Evolutionary conservation across 345 rosid species (phyloP).

Genomic region (Euphorbia pulcherrima): DNA sequence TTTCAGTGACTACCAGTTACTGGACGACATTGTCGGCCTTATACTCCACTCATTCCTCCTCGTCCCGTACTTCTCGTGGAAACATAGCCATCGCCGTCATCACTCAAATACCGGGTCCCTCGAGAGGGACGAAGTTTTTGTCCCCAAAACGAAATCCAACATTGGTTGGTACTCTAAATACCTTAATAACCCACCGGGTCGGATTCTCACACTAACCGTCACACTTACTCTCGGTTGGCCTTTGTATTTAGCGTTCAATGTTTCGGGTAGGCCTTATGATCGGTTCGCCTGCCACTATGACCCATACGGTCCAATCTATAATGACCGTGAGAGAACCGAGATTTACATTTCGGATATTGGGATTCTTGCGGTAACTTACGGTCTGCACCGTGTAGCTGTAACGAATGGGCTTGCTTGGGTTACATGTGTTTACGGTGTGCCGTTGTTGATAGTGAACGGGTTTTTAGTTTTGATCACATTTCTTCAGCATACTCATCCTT

Average conservation of each 20-base stretch:
- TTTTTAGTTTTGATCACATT: slow-evolving; percentile 30
- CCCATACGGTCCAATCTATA: slow-evolving; percentile 27
- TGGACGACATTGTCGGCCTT: slow-evolving; percentile 29
- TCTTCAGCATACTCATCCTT: slow-evolving; percentile 32
- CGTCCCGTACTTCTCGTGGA: slow-evolving; percentile 39
- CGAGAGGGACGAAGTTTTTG: slow-evolving; percentile 30
- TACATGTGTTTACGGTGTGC: slow-evolving; percentile 24
- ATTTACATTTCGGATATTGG: slow-evolving; percentile 27
- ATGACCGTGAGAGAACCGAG: slow-evolving; percentile 19
- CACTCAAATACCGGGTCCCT: slow-evolving; percentile 35
- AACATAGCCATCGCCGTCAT: slow-evolving; percentile 34
- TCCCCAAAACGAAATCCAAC: slow-evolving; percentile 24
- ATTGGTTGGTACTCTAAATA: slow-evolving; percentile 26
- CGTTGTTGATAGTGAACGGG: slow-evolving; percentile 24
- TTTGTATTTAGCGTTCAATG: slow-evolving; percentile 27
- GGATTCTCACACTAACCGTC: slow-evolving; percentile 14
- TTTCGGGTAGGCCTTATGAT: slow-evolving; percentile 30
- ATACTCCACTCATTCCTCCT: slow-evolving; percentile 28
- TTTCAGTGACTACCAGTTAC: slow-evolving; percentile 30
- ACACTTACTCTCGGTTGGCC: slow-evolving; percentile 35
- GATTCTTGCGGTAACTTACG: slow-evolving; percentile 18
- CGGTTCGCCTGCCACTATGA: slow-evolving; percentile 34
- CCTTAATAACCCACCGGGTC: slow-evolving; percentile 32
- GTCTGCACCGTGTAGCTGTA: slow-evolving; percentile 17
- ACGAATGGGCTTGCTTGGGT: slow-evolving; percentile 26